Evolutionary conservation across 2,329 filamentous ascomycete species (phyloP).

Genomic region (Pseudopithomyces chartarum): DNA sequence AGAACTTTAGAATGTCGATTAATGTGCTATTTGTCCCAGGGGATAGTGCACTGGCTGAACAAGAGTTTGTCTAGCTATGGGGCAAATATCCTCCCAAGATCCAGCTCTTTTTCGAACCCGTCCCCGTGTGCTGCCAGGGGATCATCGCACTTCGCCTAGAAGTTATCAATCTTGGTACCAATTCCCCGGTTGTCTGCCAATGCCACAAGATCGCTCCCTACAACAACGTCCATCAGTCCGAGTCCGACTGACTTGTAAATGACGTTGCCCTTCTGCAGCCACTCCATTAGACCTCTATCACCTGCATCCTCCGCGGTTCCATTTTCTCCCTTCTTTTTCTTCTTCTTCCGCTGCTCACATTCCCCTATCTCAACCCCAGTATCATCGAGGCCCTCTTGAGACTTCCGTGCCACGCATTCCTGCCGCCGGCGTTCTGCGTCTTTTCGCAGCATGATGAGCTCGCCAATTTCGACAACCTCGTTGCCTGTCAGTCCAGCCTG

Average conservation of each 20-base stretch:
- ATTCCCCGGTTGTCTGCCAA: constrained; percentile 61
- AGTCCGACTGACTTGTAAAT: constrained; percentile 73
- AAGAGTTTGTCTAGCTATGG: neutral
- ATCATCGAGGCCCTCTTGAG: constrained; percentile 60
- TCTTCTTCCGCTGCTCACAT: constrained; percentile 74
- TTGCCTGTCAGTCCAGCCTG: constrained; percentile 73
- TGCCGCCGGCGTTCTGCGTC: constrained; percentile 50
- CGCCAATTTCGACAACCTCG: constrained; percentile 85
- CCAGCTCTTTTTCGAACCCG: neutral
- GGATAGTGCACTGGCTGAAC: neutral
- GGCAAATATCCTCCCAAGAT: neutral
- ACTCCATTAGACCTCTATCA: constrained; percentile 56
- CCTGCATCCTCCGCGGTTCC: constrained; percentile 39
- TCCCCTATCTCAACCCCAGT: constrained; percentile 71
- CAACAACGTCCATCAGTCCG: constrained; percentile 70
- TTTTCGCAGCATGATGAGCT: constrained; percentile 70
- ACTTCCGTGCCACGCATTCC: constrained; percentile 38
- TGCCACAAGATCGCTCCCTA: constrained; percentile 62
- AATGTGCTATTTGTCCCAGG: neutral
- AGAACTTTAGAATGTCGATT: neutral
- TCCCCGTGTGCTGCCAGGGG: neutral
- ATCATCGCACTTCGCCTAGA: constrained; percentile 30
- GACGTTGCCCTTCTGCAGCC: constrained; percentile 67
- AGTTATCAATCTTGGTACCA: constrained; percentile 59
- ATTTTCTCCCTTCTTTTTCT: constrained; percentile 52